Percentiles rank a stretch among this genome's conserved stretches.
These are phyloP conservation scores for Phallus indusiatus DNA, from an alignment of 768 basidiomycete species.

Conservation along the genomic window DNA sequence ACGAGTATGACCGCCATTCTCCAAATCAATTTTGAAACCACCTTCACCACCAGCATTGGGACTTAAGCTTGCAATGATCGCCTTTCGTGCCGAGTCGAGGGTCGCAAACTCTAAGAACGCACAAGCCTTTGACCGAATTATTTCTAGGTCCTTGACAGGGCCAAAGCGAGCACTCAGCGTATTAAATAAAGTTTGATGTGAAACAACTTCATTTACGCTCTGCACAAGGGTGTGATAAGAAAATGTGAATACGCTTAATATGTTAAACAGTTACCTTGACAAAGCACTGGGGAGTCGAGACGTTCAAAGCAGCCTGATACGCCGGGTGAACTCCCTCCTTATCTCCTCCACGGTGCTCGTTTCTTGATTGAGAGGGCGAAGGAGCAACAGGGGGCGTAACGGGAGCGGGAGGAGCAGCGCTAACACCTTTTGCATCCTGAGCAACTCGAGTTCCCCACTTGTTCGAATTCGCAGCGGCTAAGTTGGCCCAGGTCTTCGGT, in stretches of 20 bases:
- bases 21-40: constrained; percentile 69
- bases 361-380: constrained; percentile 20
- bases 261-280: constrained; percentile 58
- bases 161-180: constrained; percentile 61
- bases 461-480: constrained; percentile 73
- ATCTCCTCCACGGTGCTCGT: constrained; percentile 8
- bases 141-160: constrained; percentile 77
- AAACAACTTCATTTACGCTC: constrained; percentile 66
- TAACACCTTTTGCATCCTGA: constrained; percentile 66
- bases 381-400: constrained; percentile 26
- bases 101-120: constrained; percentile 86
- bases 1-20: constrained; percentile 42
- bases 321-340: constrained; percentile 30
- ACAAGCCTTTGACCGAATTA: constrained; percentile 81
- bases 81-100: constrained; percentile 74
- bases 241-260: neutral
- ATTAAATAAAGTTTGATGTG: constrained; percentile 38
- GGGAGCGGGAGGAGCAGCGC: constrained; percentile 41
- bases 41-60: constrained; percentile 74
- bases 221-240: constrained; percentile 18
- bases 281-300: constrained; percentile 77
- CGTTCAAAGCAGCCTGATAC: constrained; percentile 45
- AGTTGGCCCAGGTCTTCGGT: constrained; percentile 86
- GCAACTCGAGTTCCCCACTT: constrained; percentile 84
- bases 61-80: constrained; percentile 68